Base-by-base conservation (phyloP, 139 green algal genomes). In the Pedinophyceae sp. region DNA sequence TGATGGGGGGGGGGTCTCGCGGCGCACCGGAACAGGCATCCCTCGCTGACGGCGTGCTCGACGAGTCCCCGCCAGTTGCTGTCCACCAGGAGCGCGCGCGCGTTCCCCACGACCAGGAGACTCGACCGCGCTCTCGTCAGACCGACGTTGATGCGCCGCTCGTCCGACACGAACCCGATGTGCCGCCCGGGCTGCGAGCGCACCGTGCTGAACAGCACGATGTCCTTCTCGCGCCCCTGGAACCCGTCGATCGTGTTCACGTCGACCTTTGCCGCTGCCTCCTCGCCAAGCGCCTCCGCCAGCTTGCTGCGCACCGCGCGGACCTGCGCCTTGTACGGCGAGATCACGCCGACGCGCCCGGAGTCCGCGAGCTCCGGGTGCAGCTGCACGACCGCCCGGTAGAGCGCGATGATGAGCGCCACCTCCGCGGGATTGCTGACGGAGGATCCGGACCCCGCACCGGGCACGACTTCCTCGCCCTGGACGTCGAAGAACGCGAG, bases 231-330 rank as follows among this genome's bases (percentile, higher is more conserved):
- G 10, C 84, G 71, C 0, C 85, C 85, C 71, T 91, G 79, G 61
- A 93, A 95, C 22, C 84, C 85, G 58, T 96, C 87, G 27, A 96
- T 89, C 52, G 85, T 91, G 67, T 93, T 90, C 66, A 96, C 79
- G 67, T 96, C 86, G 17, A 43, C 10, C 34, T 43, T 13, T 43
- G 34, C 59, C 0, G 75, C 67, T 0, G 25, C 57, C 46, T 81
- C 73, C 48, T 79, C 66, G 13, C 76, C 79, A 47, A 88, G 57
- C 20, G 61, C 59, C 52, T 67, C 43, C 50, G 59, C 50, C 39
- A 88, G 79, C 22, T 62, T 65, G 51, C 17, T 48, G 19, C 2
- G 1, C 20, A 47, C 2, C 25, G 2, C 20, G 17, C 68, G 23
- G 15, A 87, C 82, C 73, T 93, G 84, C 2, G 79, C 77, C 71